Conservation (phyloP, 2,329 filamentous ascomycete genomes). For the Beauveria caledonica region DNA sequence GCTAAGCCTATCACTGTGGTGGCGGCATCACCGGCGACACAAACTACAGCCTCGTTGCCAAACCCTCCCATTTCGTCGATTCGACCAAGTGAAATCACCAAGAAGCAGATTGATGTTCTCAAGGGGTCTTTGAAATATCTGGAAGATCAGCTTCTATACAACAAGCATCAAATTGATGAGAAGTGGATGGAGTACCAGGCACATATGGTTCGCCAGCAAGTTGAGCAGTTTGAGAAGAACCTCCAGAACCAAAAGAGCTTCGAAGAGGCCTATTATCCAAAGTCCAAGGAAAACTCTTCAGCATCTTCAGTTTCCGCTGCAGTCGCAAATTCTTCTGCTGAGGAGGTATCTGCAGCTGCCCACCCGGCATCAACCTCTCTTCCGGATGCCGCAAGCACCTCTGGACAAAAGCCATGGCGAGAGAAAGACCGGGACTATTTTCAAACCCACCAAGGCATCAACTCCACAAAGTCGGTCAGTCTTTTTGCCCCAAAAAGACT, state of each 20-base stretch:
- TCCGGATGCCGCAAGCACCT: background rate
- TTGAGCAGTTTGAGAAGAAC: conserved; percentile 42
- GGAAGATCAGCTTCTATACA: conserved; percentile 52
- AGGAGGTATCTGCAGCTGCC: conserved; percentile 10
- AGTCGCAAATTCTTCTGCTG: conserved; percentile 7
- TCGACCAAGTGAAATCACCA: conserved; percentile 51
- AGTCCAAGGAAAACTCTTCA: conserved; percentile 19
- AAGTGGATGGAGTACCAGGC: conserved; percentile 38
- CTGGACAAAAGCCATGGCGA: conserved; percentile 9
- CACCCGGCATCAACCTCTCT: background rate
- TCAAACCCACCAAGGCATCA: conserved; percentile 18
- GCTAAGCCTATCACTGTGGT: background rate
- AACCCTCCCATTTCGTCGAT: conserved; percentile 49
- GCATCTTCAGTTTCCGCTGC: conserved; percentile 11
- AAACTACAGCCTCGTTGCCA: conserved; percentile 16
- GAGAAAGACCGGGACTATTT: conserved; percentile 12
- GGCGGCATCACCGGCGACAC: background rate
- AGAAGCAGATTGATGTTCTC: conserved; percentile 46
- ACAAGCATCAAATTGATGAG: conserved; percentile 55
- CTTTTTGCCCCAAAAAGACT: conserved; percentile 15
- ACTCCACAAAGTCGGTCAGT: conserved; percentile 22
- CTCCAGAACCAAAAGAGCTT: conserved; percentile 36
- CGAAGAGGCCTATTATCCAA: conserved; percentile 37
- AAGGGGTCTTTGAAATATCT: conserved; percentile 45
- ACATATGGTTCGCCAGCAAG: conserved; percentile 33